Evolutionary conservation across 163 green algal species (phyloP), one percentile per base, ranked within the genome.

Genomic region (Volvox carteri): DNA sequence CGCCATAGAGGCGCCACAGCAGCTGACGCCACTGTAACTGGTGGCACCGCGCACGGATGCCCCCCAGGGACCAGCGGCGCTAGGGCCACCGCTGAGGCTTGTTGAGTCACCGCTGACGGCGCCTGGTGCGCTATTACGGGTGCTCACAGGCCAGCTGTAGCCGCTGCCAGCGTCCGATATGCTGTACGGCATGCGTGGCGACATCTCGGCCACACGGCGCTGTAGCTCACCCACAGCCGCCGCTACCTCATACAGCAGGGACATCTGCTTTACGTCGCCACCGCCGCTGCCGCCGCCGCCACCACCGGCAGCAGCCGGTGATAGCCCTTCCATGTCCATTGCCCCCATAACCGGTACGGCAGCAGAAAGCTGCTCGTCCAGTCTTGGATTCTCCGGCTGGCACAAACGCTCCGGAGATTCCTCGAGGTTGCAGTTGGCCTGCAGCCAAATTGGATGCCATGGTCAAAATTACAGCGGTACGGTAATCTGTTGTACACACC

Each of bases 151-250:
- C 70, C 70, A 78, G 70, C 70, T 78, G 70, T 58, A 78, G 37
- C 70, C 70, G 70, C 70, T 78, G 70, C 70, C 70, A 35, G 70
- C 33, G 41, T 78, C 70, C 37, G 70, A 78, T 12, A 78, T 21
- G 37, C 9, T 39, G 11, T 35, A 37, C 70, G 70, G 39, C 70
- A 56, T 37, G 8, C 70, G 70, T 50, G 78, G 70, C 50, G 78
- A n/a, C 78, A 85, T 68, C 56, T 85, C 78, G 54, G 39, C 37
- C 28, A 86, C 35, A 4, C 28, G 39, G 23, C 30, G 60, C 78
- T 86, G 78, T 7, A 86, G 58, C 78, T 86, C 58, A 21, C 30
- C 41, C n/a, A 86, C 78, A 3, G 42, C 41, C 2, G 58, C 56
- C 28, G 78, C 41, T 39, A 86, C 25, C 9, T 73, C 39, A 23